These are phyloP conservation scores for Plasmodium gonderi DNA, from an alignment of 169 alveolate genomes.

Conservation along the genomic window DNA sequence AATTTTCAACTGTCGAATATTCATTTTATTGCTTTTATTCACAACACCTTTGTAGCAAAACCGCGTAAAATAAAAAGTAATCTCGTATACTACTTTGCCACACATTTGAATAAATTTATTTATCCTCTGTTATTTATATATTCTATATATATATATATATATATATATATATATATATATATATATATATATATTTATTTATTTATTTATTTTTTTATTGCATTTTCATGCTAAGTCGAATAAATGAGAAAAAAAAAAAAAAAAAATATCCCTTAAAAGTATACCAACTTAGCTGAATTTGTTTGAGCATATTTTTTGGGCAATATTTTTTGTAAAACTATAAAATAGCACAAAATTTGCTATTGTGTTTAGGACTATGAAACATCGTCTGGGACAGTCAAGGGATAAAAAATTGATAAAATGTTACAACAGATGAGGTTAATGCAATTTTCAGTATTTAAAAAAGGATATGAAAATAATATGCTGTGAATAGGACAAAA, in stretches of 20 bases:
- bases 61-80: neutral
- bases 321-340: neutral
- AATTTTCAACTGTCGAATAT: neutral
- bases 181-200: slow-evolving; percentile 1
- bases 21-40: neutral
- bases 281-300: slow-evolving; percentile 3
- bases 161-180: neutral
- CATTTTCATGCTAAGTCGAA: neutral
- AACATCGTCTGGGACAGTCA: neutral
- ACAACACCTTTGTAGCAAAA: neutral
- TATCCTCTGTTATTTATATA: neutral
- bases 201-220: neutral
- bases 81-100: neutral
- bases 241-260: slow-evolving; percentile 10
- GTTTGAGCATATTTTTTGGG: neutral
- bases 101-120: neutral
- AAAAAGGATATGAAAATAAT: neutral
- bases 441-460: neutral
- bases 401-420: neutral
- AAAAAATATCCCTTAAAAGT: neutral
- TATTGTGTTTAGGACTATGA: neutral
- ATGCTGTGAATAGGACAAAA: neutral
- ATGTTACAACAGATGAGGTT: neutral
- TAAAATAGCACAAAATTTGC: neutral
- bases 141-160: neutral